Conservation (phyloP, 1,139 yeast genomes). For the Kurtzmaniella quercitrusa region DNA sequence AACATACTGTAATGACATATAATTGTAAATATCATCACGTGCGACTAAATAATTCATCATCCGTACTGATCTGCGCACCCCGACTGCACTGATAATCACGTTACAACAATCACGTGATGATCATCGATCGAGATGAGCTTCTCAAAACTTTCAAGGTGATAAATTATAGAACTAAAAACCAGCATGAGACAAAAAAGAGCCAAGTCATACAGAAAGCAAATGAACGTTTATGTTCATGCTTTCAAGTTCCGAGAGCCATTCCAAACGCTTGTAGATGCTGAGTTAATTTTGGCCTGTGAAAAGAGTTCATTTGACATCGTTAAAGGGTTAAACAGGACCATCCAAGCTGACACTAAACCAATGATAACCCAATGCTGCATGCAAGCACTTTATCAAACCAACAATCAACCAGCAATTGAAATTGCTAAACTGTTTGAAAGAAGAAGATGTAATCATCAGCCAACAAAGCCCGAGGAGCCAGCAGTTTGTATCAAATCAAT, state of each 20-base stretch:
- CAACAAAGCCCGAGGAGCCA: constrained; percentile 60
- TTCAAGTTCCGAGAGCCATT: constrained; percentile 94
- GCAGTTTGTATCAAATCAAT: constrained; percentile 73
- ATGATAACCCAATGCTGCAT: constrained; percentile 97
- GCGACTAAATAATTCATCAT: no score
- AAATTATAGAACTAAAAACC: no score
- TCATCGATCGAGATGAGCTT: background rate
- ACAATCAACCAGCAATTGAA: constrained; percentile 70
- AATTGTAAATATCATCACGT: no score
- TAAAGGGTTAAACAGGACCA: constrained; percentile 75
- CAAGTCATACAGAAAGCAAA: constrained; percentile 87
- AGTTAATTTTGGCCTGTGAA: constrained; percentile 61
- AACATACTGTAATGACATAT: no score
- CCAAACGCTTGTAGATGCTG: constrained; percentile 83
- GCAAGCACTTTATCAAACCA: constrained; percentile 71
- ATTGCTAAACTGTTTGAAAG: constrained; percentile 82
- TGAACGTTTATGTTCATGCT: constrained; percentile 76
- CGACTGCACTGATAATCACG: background rate
- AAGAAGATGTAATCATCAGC: constrained; percentile 56
- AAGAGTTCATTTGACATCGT: constrained; percentile 66
- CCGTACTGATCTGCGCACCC: no score
- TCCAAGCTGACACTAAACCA: constrained; percentile 85
- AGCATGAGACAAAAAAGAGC: constrained; percentile 95
- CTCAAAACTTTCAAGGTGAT: background rate
- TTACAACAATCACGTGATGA: background rate